Conservation (phyloP, 2,329 filamentous ascomycete genomes). For the Lasiodiplodia theobromae region DNA sequence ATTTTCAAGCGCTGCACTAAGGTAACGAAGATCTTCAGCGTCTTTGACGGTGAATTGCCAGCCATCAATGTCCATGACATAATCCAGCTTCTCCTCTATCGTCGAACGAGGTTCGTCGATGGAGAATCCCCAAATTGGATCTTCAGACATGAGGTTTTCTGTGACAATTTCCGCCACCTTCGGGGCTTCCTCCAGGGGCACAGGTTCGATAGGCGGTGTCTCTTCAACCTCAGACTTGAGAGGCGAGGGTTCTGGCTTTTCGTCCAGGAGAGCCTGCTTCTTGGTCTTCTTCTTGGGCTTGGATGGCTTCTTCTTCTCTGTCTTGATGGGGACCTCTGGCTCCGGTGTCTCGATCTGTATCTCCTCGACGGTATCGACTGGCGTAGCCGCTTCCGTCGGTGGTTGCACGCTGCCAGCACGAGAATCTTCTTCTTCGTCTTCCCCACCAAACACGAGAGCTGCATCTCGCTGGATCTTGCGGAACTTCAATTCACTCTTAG, state of each 20-base stretch:
- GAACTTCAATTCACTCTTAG: conserved; percentile 66
- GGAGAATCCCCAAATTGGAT: conserved; percentile 62
- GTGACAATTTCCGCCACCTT: conserved; percentile 43
- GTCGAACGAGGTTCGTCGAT: conserved; percentile 66
- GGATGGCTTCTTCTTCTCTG: conserved; percentile 53
- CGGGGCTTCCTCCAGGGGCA: conserved; percentile 38
- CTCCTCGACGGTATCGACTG: conserved; percentile 50
- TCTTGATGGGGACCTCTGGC: conserved; percentile 36
- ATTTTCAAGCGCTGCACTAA: conserved; percentile 60
- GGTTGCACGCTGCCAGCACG: conserved; percentile 41
- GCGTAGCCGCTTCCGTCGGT: conserved; percentile 56
- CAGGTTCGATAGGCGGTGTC: conserved; percentile 9
- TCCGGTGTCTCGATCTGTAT: conserved; percentile 47
- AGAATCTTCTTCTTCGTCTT: conserved; percentile 60
- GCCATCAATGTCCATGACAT: conserved; percentile 73
- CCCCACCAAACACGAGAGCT: conserved; percentile 77
- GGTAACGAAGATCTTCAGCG: conserved; percentile 68
- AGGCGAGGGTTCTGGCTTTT: conserved; percentile 53
- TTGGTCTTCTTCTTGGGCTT: conserved; percentile 76
- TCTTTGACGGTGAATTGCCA: conserved; percentile 74
- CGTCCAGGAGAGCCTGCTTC: conserved; percentile 76
- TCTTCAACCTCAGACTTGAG: conserved; percentile 53
- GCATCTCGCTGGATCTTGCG: conserved; percentile 86
- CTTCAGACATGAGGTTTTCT: conserved; percentile 35
- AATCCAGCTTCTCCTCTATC: conserved; percentile 69